A percentile compares a stretch with the other conserved stretches of the same genome.
These are phyloP conservation scores for Ramularia endophylla DNA, from an alignment of 2,329 filamentous ascomycete species.

Conservation along the genomic window DNA sequence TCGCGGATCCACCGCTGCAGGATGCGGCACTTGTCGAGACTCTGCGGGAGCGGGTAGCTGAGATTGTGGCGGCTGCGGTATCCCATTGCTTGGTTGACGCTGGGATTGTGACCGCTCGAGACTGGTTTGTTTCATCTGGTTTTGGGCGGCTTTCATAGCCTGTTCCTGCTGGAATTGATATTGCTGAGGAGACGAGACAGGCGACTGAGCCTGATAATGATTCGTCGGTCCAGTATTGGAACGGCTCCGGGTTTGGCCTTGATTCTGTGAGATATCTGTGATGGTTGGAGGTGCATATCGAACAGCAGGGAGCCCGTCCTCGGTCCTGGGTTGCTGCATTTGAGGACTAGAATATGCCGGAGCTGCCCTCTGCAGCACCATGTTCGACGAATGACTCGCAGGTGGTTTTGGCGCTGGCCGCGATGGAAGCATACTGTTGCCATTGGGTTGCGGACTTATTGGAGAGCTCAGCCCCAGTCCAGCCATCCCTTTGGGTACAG, in stretches of 20 bases:
- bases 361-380: slow-evolving; percentile 40
- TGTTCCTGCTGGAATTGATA: slow-evolving; percentile 75
- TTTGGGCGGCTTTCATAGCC: slow-evolving; percentile 72
- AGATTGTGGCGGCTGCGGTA: slow-evolving; percentile 43
- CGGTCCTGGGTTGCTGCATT: slow-evolving; percentile 18
- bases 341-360: slow-evolving; percentile 45
- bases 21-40: slow-evolving; percentile 19
- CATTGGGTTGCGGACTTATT: slow-evolving; percentile 36
- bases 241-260: slow-evolving; percentile 36
- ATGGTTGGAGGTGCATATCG: slow-evolving; percentile 39
- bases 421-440: slow-evolving; percentile 59
- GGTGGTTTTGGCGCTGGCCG: slow-evolving; percentile 88
- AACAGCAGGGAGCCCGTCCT: slow-evolving; percentile 38
- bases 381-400: slow-evolving; percentile 37
- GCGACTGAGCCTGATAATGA: slow-evolving; percentile 43
- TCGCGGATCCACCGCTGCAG: slow-evolving; percentile 39
- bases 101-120: slow-evolving; percentile 58
- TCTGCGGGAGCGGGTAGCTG: slow-evolving; percentile 32
- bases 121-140: slow-evolving; percentile 61
- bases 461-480: slow-evolving; percentile 40
- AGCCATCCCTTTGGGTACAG: slow-evolving; percentile 58
- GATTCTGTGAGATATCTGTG: slow-evolving; percentile 30
- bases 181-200: slow-evolving; percentile 38
- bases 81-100: slow-evolving; percentile 52
- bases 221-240: slow-evolving; percentile 41